A percentile compares a stretch with the other conserved stretches of the same genome.
Conservation (phyloP, 2,329 filamentous ascomycete genomes). For the Monosporascus sp. region DNA sequence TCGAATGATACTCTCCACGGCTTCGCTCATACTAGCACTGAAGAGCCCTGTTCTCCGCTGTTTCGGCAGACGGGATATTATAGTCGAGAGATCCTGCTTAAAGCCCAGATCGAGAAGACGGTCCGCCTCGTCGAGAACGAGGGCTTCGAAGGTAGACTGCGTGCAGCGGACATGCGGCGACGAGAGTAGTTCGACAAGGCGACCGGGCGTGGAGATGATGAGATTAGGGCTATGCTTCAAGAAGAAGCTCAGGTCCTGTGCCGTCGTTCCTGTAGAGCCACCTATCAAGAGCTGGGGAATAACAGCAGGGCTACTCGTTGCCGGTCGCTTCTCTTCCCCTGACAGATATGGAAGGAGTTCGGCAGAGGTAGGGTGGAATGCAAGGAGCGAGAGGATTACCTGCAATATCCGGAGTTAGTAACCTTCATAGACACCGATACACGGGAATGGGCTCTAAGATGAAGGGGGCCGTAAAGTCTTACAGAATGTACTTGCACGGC, state of each 20-base stretch:
- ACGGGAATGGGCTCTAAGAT: constrained; percentile 17
- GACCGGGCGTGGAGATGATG: constrained; percentile 83
- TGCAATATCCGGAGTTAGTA: not conserved
- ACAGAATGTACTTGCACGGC: constrained; percentile 68
- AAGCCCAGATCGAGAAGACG: constrained; percentile 89
- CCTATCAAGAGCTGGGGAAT: constrained; percentile 86
- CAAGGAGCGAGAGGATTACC: constrained; percentile 52
- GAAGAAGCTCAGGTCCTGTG: constrained; percentile 83
- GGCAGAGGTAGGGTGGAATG: constrained; percentile 77
- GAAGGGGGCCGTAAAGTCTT: constrained; percentile 57
- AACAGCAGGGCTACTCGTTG: constrained; percentile 45
- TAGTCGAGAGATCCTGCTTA: constrained; percentile 82
- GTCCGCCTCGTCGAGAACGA: constrained; percentile 94
- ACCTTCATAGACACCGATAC: not conserved
- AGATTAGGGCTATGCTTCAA: constrained; percentile 81
- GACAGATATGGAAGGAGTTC: constrained; percentile 52
- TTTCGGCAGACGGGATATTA: constrained; percentile 79
- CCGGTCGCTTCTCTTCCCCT: constrained; percentile 50
- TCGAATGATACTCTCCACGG: constrained; percentile 85
- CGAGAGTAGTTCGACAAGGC: constrained; percentile 79
- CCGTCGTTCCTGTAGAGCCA: constrained; percentile 67
- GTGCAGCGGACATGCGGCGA: constrained; percentile 85
- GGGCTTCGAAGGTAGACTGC: constrained; percentile 82
- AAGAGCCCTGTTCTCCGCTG: constrained; percentile 91
- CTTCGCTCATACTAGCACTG: constrained; percentile 92